Evolutionary conservation across 1,284 basidiomycete species (phyloP).

Genomic region (Mycena sp.): DNA sequence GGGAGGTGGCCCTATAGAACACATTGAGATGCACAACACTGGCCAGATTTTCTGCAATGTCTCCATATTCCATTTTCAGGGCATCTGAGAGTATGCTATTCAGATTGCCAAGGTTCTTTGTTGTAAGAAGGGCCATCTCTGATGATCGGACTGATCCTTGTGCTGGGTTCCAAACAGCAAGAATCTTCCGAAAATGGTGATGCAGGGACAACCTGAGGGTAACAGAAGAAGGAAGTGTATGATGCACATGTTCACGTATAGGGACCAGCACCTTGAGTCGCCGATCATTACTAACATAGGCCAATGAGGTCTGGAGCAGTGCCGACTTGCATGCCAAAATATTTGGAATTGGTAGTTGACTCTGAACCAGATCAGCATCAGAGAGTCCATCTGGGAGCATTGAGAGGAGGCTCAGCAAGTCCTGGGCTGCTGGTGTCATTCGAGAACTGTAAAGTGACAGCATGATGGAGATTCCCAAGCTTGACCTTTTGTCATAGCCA

Average conservation of each 20-base stretch:
- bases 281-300: neutral
- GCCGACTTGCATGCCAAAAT: neutral
- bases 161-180: neutral
- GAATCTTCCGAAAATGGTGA: neutral
- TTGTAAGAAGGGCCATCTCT: neutral
- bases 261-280: conserved; percentile 15
- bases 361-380: neutral
- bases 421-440: neutral
- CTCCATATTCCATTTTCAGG: neutral
- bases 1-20: too few species aligned
- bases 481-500: conserved; percentile 1
- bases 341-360: neutral
- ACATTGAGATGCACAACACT: neutral
- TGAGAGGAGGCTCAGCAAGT: conserved; percentile 2
- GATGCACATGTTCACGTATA: conserved; percentile 10
- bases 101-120: neutral
- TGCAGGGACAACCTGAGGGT: neutral
- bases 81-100: neutral
- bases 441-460: conserved; percentile 6
- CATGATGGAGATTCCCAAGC: conserved; percentile 10
- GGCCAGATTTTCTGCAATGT: neutral
- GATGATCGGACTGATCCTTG: neutral
- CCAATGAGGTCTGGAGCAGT: conserved; percentile 3
- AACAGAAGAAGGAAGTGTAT: neutral
- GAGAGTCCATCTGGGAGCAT: conserved; percentile 8